phyloP scores from a whole-genome alignment of 306 rosid genomes.

The Pueraria montana region DNA sequence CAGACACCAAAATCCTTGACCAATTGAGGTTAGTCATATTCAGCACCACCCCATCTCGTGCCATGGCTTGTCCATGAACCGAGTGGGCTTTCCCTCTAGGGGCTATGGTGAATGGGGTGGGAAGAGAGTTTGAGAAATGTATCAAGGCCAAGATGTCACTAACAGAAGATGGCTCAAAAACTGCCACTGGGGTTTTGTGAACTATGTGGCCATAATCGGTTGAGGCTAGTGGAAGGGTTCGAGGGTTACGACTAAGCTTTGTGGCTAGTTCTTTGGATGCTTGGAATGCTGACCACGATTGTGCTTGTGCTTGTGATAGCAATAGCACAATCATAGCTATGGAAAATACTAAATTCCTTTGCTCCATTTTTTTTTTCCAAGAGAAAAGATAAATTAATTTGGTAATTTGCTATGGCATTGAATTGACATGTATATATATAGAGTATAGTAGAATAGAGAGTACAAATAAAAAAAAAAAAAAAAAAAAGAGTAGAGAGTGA shows the following conservation, averaged over 20 bases:
- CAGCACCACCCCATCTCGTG: conserved; percentile 72
- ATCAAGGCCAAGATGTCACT: conserved; percentile 59
- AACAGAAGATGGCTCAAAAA: conserved; percentile 61
- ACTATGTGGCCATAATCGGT: conserved; percentile 74
- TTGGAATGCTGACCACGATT: neutral
- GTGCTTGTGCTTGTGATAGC: neutral
- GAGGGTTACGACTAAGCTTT: conserved; percentile 53
- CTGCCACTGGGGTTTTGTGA: conserved; percentile 50
- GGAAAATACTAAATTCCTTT: neutral
- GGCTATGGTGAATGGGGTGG: conserved; percentile 61
- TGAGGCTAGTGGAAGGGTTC: conserved; percentile 58
- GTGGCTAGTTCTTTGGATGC: conserved; percentile 47
- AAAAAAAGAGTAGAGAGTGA: too few species aligned
- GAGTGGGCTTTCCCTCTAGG: conserved; percentile 87
- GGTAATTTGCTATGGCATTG: neutral
- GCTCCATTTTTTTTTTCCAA: neutral
- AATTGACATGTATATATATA: neutral
- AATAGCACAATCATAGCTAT: conserved; percentile 15
- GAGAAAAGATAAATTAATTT: neutral
- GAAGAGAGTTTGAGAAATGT: conserved; percentile 49
- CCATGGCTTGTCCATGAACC: conserved; percentile 68
- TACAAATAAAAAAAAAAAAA: too few species aligned
- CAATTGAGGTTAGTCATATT: conserved; percentile 69
- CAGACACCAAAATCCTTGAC: conserved; percentile 41
- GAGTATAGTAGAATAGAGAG: too few species aligned